A percentile compares a stretch with the other conserved stretches of the same genome.
phyloP scores from a whole-genome alignment of 495 filamentous ascomycete genomes.

The Astrothelium macrocarpum region DNA sequence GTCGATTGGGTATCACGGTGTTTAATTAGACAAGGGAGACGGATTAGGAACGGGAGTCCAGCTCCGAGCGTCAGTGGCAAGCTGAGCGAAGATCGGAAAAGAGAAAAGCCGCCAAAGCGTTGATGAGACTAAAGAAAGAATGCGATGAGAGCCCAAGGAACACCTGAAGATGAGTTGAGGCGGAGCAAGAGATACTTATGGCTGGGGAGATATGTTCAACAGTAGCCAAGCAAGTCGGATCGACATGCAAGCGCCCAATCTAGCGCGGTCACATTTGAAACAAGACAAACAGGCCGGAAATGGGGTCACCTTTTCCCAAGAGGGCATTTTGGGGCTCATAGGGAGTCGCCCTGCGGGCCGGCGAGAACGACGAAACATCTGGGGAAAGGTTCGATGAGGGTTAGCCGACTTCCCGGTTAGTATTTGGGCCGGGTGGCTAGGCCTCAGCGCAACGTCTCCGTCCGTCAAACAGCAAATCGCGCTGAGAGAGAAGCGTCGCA shows the following conservation, averaged over 20 bases:
- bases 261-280: neutral
- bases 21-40: neutral
- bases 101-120: neutral
- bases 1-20: conserved; percentile 1
- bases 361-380: conserved; percentile 2
- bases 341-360: neutral
- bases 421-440: conserved; percentile 1
- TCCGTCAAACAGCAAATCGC: neutral
- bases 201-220: neutral
- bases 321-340: neutral
- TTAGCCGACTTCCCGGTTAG: neutral
- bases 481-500: neutral
- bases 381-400: neutral
- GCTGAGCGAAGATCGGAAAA: conserved; percentile 2
- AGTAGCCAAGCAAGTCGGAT: neutral
- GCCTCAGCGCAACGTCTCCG: neutral
- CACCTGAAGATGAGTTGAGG: conserved; percentile 4
- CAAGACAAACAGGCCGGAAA: neutral
- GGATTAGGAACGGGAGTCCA: conserved; percentile 5
- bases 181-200: conserved; percentile 7
- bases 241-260: conserved; percentile 3
- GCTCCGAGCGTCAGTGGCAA: neutral
- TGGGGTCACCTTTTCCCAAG: neutral
- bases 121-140: conserved; percentile 1
- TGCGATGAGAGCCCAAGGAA: neutral